Conservation (phyloP, 1,284 basidiomycete genomes). For the Irpex sp. region DNA sequence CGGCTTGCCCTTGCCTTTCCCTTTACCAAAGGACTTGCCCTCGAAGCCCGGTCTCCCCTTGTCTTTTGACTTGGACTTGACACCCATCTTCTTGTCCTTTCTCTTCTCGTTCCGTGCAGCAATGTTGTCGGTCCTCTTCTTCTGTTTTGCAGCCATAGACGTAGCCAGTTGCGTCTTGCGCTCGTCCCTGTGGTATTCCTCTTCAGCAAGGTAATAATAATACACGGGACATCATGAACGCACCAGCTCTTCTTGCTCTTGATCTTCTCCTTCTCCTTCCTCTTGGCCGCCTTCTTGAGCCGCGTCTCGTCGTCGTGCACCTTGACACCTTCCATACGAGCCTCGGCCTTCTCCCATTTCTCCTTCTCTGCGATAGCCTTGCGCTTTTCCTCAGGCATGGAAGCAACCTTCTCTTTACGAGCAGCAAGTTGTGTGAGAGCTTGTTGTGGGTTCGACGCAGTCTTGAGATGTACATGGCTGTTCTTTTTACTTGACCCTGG, state of each 20-base stretch:
- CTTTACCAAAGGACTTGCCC: slow-evolving; percentile 70
- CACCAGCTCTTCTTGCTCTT: slow-evolving; percentile 86
- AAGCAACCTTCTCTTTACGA: slow-evolving; percentile 69
- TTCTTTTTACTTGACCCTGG: slow-evolving; percentile 43
- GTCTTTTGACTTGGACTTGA: slow-evolving; percentile 46
- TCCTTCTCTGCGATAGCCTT: slow-evolving; percentile 75
- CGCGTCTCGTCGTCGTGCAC: slow-evolving; percentile 78
- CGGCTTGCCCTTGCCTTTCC: slow-evolving; percentile 34
- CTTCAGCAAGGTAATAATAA: slow-evolving; percentile 1
- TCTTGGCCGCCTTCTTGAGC: slow-evolving; percentile 87
- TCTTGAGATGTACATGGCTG: slow-evolving; percentile 46
- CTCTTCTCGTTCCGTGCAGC: slow-evolving; percentile 74
- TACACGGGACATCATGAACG: slow-evolving; percentile 26
- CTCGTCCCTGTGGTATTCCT: slow-evolving; percentile 58
- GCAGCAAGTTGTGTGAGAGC: slow-evolving; percentile 78
- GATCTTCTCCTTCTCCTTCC: slow-evolving; percentile 83
- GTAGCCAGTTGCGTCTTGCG: slow-evolving; percentile 74
- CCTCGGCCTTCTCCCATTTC: slow-evolving; percentile 84
- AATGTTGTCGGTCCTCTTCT: slow-evolving; percentile 88
- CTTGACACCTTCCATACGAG: slow-evolving; percentile 82
- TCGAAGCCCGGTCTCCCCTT: slow-evolving; percentile 82
- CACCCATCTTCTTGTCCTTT: slow-evolving; percentile 71
- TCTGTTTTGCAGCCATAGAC: slow-evolving; percentile 77
- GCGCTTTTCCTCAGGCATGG: slow-evolving; percentile 76
- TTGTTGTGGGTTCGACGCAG: slow-evolving; percentile 76